Conservation (phyloP, 2,329 filamentous ascomycete genomes). For the Rhinocladiella mackenziei region DNA sequence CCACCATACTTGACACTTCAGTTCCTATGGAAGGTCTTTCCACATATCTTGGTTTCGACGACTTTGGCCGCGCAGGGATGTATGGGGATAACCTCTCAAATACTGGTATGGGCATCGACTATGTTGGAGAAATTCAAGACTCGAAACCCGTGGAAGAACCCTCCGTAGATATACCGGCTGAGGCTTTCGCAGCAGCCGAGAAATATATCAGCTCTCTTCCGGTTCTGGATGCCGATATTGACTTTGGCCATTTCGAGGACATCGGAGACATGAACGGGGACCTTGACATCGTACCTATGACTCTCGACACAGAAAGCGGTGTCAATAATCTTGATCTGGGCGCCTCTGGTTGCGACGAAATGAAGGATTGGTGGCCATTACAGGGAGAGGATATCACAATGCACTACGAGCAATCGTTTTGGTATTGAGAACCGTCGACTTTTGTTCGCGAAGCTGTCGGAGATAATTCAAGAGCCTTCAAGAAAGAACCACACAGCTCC, state of each 20-base stretch:
- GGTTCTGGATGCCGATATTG: background rate
- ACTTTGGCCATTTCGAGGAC: constrained; percentile 4
- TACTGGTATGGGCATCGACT: too few relatives aligned
- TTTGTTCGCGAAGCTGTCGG: too few relatives aligned
- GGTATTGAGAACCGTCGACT: too few relatives aligned
- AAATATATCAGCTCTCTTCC: constrained; percentile 1
- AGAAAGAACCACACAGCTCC: too few relatives aligned
- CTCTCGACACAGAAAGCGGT: background rate
- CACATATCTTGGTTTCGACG: too few relatives aligned
- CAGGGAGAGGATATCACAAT: too few relatives aligned
- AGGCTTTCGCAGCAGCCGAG: background rate
- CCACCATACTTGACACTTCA: too few relatives aligned
- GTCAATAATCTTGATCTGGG: background rate
- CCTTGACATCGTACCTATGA: background rate
- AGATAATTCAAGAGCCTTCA: too few relatives aligned
- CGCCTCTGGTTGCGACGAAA: background rate
- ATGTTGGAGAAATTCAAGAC: background rate
- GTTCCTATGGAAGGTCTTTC: too few relatives aligned
- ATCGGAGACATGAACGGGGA: background rate
- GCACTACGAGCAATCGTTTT: too few relatives aligned
- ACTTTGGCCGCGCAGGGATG: too few relatives aligned
- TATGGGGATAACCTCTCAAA: too few relatives aligned
- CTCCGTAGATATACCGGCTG: background rate
- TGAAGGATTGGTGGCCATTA: background rate
- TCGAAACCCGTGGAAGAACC: background rate